Evolutionary conservation across 768 basidiomycete genomes (phyloP).

Genomic region (Tulasnella sp.): DNA sequence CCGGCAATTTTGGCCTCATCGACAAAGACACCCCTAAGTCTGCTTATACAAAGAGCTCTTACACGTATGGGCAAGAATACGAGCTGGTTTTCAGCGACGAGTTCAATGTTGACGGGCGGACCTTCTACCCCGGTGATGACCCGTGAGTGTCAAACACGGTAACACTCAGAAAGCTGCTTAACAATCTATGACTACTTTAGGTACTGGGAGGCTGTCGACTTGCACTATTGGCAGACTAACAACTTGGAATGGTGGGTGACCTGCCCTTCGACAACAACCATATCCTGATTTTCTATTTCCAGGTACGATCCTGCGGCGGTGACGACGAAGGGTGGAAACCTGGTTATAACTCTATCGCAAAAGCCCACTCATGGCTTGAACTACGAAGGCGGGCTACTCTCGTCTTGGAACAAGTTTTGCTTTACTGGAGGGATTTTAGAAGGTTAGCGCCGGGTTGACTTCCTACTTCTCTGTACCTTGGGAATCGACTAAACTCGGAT

Average conservation of each 20-base stretch:
- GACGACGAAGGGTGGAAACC: constrained; percentile 23
- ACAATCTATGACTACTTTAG: background rate
- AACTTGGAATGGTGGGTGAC: constrained; percentile 20
- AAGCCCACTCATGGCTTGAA: constrained; percentile 22
- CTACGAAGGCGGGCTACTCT: constrained; percentile 25
- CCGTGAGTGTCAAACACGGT: constrained; percentile 23
- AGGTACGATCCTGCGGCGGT: constrained; percentile 26
- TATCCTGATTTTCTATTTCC: background rate
- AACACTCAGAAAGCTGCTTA: background rate
- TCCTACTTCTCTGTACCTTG: background rate
- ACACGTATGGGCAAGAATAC: constrained; percentile 18
- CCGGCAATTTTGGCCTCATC: constrained; percentile 26
- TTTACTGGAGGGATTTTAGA: constrained; percentile 28
- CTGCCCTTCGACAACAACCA: background rate
- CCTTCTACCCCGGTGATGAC: constrained; percentile 32
- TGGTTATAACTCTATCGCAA: constrained; percentile 23
- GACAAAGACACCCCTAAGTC: constrained; percentile 23
- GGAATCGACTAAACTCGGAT: background rate
- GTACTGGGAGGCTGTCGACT: constrained; percentile 40
- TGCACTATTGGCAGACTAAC: constrained; percentile 34
- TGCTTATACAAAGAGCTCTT: constrained; percentile 14
- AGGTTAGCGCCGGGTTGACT: background rate
- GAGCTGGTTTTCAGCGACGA: constrained; percentile 34
- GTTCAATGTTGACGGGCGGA: constrained; percentile 34
- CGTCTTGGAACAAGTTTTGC: constrained; percentile 30